These are phyloP conservation scores for Macrocybe gigantea DNA, from an alignment of 768 basidiomycete species.

Conservation along the genomic window DNA sequence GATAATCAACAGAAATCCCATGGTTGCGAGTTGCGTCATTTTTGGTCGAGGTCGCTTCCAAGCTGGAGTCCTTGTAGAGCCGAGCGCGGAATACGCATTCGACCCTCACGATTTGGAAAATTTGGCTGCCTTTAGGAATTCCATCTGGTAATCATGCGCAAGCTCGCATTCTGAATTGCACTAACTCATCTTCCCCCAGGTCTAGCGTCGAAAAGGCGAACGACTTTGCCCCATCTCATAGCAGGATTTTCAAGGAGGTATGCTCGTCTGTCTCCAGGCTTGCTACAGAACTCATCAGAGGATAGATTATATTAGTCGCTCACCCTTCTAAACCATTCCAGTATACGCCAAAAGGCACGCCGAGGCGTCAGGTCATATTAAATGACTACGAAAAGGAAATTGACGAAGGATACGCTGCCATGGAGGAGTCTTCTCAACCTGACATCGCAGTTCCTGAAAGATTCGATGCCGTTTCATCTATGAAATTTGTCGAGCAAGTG, in stretches of 20 bases:
- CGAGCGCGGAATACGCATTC: constrained; percentile 19
- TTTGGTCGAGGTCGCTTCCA: constrained; percentile 36
- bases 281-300: not conserved
- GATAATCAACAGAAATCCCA: constrained; percentile 27
- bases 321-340: constrained; percentile 27
- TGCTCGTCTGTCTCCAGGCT: not conserved
- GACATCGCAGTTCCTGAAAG: constrained; percentile 17
- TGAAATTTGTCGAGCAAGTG: constrained; percentile 23
- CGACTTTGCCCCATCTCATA: constrained; percentile 32
- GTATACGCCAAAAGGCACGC: constrained; percentile 21
- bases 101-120: constrained; percentile 21
- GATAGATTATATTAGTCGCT: constrained; percentile 36
- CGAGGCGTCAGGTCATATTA: constrained; percentile 30
- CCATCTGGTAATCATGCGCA: constrained; percentile 22
- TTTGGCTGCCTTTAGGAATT: constrained; percentile 25
- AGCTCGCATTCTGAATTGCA: not conserved
- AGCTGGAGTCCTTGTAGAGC: constrained; percentile 35
- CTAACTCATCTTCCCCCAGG: constrained; percentile 16
- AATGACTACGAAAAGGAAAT: constrained; percentile 35
- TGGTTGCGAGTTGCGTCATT: constrained; percentile 25
- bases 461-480: constrained; percentile 16
- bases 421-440: constrained; percentile 24
- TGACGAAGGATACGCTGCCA: constrained; percentile 23
- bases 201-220: constrained; percentile 34
- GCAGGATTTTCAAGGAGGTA: constrained; percentile 40